Evolutionary conservation across 2,329 filamentous ascomycete species (phyloP).

Genomic region (Leptographium procerum): DNA sequence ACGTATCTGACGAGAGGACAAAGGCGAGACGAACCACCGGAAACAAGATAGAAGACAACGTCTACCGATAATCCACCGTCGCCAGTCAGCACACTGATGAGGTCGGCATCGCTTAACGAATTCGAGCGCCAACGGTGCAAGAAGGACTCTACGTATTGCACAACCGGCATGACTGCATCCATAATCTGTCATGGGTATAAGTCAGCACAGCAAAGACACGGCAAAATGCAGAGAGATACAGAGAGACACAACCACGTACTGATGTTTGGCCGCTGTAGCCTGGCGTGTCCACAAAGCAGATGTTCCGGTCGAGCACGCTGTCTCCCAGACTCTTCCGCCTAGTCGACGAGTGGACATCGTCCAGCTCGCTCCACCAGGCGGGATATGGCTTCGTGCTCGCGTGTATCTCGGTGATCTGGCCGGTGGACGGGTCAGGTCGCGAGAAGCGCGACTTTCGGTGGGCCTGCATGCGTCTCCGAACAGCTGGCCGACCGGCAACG

Average conservation of each 20-base stretch:
- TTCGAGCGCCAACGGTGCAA: slow-evolving; percentile 53
- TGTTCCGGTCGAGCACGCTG: slow-evolving; percentile 73
- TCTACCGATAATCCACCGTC: slow-evolving; percentile 78
- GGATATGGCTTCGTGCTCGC: slow-evolving; percentile 79
- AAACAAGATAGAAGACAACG: slow-evolving; percentile 70
- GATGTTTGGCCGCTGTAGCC: slow-evolving; percentile 45
- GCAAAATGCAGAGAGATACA: no score
- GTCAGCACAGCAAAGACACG: slow-evolving; percentile 11
- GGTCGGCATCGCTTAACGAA: slow-evolving; percentile 58
- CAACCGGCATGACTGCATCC: slow-evolving; percentile 46
- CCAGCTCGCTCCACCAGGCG: slow-evolving; percentile 75
- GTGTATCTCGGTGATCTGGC: slow-evolving; percentile 53
- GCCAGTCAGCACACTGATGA: slow-evolving; percentile 67
- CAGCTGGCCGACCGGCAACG: background rate
- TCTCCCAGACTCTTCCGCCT: slow-evolving; percentile 64
- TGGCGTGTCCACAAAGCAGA: slow-evolving; percentile 86
- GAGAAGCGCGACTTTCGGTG: slow-evolving; percentile 4
- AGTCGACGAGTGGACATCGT: slow-evolving; percentile 45
- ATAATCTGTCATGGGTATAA: slow-evolving; percentile 26
- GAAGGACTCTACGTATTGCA: slow-evolving; percentile 63
- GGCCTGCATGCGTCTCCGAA: slow-evolving; percentile 10
- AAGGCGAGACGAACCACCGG: slow-evolving; percentile 43
- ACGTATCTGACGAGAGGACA: background rate
- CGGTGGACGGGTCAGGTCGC: slow-evolving; percentile 19
- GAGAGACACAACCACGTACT: no score